These are phyloP conservation scores for Cercospora brassicicola DNA, from an alignment of 2,329 filamentous ascomycete genomes.

Conservation along the genomic window DNA sequence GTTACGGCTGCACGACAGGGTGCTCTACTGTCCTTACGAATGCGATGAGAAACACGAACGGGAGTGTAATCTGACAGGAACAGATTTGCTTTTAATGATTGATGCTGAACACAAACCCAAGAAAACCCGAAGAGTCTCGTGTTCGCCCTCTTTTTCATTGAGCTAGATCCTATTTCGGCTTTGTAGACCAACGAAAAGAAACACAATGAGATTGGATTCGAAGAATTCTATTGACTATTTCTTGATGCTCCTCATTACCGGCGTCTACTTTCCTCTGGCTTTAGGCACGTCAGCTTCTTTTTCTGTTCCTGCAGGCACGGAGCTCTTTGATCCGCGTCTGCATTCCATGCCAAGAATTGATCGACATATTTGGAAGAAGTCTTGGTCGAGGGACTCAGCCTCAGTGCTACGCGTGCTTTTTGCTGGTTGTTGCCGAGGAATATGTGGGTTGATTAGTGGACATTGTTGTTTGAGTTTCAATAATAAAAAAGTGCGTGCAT, in stretches of 20 bases:
- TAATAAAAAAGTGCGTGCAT: not conserved
- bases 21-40: not conserved
- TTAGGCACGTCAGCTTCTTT: not conserved
- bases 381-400: not conserved
- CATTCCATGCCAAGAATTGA: not conserved
- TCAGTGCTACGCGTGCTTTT: not conserved
- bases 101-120: not conserved
- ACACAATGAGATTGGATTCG: not conserved
- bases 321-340: not conserved
- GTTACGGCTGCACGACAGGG: not conserved
- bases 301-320: not conserved
- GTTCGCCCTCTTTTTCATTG: not conserved
- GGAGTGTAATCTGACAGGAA: not conserved
- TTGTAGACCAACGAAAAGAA: not conserved
- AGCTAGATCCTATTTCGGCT: not conserved
- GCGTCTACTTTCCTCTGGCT: not conserved
- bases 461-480: not conserved
- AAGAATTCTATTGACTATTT: not conserved
- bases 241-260: not conserved
- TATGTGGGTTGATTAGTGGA: not conserved
- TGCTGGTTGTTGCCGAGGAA: not conserved
- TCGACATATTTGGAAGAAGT: not conserved
- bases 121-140: not conserved
- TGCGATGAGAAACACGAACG: not conserved
- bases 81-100: not conserved